Base-by-base conservation (phyloP, 495 filamentous ascomycete species). In the Penicillium angulare region DNA sequence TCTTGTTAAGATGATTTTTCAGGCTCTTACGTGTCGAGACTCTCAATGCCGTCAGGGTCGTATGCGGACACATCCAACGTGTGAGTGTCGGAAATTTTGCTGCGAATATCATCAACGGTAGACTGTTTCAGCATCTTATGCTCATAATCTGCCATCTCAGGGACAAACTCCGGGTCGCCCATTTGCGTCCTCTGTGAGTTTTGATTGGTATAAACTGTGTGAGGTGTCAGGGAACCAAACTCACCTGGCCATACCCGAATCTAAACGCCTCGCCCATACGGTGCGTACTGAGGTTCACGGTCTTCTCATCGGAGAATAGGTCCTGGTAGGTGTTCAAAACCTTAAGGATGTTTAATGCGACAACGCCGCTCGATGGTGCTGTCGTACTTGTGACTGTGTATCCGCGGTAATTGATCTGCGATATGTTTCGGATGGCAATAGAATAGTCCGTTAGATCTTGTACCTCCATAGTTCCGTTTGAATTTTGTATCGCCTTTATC, bases 251-350 rank as follows among this genome's bases (percentile, higher is more conserved):
- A 64, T 96, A 96, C 1, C 82, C 89, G 67, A 92, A 96, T 15
- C 90, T 81, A 64, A 93, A 90, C 2, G 88, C 86, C 69, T 97
- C 92, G 51, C 89, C 83, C 45, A 96, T 75, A 3, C 90, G 80
- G 69, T 96, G 92, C 2, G 85, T 85, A 16, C 82, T 91, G 1
- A 84, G 49, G 46, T 87, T 84, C 9, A 85, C 53, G 16, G 51
- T 21, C 8, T 65, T 73, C 9, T 73, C 57, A 20, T 76, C 67
- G 22, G 70, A 53, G 20, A 83, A 84, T 44, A 89, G 76, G 5
- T 64, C 72, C 5, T 75, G 59, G 57, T 89, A 97, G 0, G 87
- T 86, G 55, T 87, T 83, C 53, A 95, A 70, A 10, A 85, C 88
- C 57, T 93, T 95, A 55, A 97, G 68, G 4, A 86, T 80, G 48